Conservation (phyloP, 805 yeast genomes). For the Scheffersomyces amazonensis region DNA sequence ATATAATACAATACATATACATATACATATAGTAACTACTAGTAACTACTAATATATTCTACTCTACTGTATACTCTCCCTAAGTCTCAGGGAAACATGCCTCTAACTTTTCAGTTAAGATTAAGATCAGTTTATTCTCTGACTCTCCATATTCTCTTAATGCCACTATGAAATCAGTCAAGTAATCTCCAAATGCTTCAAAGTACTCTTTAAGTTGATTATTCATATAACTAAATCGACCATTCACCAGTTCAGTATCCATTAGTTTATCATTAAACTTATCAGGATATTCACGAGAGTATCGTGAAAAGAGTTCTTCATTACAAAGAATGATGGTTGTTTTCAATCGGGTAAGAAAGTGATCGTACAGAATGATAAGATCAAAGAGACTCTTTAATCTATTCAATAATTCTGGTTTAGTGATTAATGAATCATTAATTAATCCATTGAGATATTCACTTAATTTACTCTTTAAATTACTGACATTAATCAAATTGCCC, state of each 20-base stretch:
- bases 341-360: constrained; percentile 50
- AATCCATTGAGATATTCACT: constrained; percentile 60
- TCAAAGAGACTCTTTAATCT: constrained; percentile 45
- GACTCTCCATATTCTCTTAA: constrained; percentile 47
- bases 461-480: constrained; percentile 21
- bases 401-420: constrained; percentile 52
- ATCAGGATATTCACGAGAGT: constrained; percentile 28
- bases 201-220: constrained; percentile 40
- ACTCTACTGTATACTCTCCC: too few species aligned
- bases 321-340: constrained; percentile 52
- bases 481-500: constrained; percentile 10
- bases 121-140: constrained; percentile 45
- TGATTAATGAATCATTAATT: constrained; percentile 63
- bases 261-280: constrained; percentile 37
- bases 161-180: constrained; percentile 45
- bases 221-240: constrained; percentile 39
- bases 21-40: neutral
- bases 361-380: constrained; percentile 46
- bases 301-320: constrained; percentile 40
- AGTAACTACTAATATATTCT: neutral
- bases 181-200: constrained; percentile 41
- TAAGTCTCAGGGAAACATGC: constrained; percentile 27
- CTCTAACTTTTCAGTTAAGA: constrained; percentile 43
- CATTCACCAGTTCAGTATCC: constrained; percentile 36
- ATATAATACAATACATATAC: constrained; percentile 1